These are phyloP conservation scores for Curvularia hawaiiensis DNA, from an alignment of 2,329 filamentous ascomycete species.

Conservation along the genomic window DNA sequence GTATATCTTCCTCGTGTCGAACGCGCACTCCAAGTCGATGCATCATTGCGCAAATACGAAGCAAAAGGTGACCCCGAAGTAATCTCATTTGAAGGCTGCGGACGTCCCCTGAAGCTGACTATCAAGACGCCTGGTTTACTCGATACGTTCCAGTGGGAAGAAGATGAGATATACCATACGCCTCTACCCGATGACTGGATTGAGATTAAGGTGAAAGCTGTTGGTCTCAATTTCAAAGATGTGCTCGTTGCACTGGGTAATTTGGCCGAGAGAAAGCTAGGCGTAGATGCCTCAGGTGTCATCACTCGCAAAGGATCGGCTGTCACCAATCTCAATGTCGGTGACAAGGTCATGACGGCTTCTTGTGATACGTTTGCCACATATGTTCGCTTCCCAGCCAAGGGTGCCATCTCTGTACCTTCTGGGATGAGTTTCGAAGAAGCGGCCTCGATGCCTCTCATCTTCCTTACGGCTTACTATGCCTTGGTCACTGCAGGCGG, in stretches of 20 bases:
- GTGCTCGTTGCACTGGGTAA: slow-evolving; percentile 8
- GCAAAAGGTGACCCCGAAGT: slow-evolving; percentile 14
- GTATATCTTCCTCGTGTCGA: slow-evolving; percentile 10
- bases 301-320: slow-evolving; percentile 6
- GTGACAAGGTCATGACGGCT: slow-evolving; percentile 10
- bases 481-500: slow-evolving; percentile 5
- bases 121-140: slow-evolving; percentile 10
- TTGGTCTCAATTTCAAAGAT: slow-evolving; percentile 14
- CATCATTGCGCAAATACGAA: slow-evolving; percentile 11
- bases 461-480: slow-evolving; percentile 13
- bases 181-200: slow-evolving; percentile 4
- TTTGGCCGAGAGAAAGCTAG: slow-evolving; percentile 10
- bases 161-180: slow-evolving; percentile 5
- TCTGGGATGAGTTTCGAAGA: slow-evolving; percentile 11
- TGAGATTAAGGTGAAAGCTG: slow-evolving; percentile 7
- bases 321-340: slow-evolving; percentile 4
- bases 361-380: slow-evolving; percentile 12
- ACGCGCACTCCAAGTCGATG: slow-evolving; percentile 5
- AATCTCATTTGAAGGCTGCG: slow-evolving; percentile 5
- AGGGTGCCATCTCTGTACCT: slow-evolving; percentile 8
- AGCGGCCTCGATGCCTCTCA: slow-evolving; percentile 12
- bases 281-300: slow-evolving; percentile 5
- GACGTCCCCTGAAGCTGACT: slow-evolving; percentile 9
- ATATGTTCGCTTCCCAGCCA: slow-evolving; percentile 13
- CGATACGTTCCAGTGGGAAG: slow-evolving; percentile 11